These are phyloP conservation scores for Immersiporthe knoxdaviesiana DNA, from an alignment of 2,329 filamentous ascomycete genomes.

Conservation along the genomic window DNA sequence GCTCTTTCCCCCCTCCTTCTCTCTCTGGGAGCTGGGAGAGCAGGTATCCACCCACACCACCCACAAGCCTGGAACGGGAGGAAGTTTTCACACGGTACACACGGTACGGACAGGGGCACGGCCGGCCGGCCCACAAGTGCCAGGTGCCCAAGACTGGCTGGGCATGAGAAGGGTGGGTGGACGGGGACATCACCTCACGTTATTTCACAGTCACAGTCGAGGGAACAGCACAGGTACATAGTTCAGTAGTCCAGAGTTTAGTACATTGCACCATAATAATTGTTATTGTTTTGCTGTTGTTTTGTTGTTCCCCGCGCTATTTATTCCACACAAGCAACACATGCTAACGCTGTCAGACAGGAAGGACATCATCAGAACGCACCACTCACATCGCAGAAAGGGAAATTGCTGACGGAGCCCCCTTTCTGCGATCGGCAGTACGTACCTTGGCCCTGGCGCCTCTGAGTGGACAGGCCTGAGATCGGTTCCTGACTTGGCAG, in stretches of 20 bases:
- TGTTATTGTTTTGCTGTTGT: neutral
- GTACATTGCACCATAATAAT: neutral
- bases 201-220: neutral
- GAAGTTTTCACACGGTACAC: neutral
- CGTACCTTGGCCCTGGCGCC: slow-evolving; percentile 19
- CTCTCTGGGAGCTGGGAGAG: neutral
- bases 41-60: neutral
- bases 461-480: slow-evolving; percentile 18
- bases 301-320: neutral
- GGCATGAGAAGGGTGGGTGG: neutral
- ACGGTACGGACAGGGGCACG: neutral
- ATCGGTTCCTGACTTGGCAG: slow-evolving; percentile 18
- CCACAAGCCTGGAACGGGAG: neutral
- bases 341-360: too few species aligned
- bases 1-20: neutral
- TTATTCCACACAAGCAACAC: neutral
- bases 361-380: neutral
- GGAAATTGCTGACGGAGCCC: slow-evolving; percentile 28
- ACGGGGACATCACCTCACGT: neutral
- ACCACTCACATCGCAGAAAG: slow-evolving; percentile 17
- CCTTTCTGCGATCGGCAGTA: slow-evolving; percentile 21
- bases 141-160: slow-evolving; percentile 1
- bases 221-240: neutral
- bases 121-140: neutral
- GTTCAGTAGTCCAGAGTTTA: too few species aligned